Evolutionary conservation across 1,284 basidiomycete species (phyloP).

Genomic region (Heterobasidion occidentale): DNA sequence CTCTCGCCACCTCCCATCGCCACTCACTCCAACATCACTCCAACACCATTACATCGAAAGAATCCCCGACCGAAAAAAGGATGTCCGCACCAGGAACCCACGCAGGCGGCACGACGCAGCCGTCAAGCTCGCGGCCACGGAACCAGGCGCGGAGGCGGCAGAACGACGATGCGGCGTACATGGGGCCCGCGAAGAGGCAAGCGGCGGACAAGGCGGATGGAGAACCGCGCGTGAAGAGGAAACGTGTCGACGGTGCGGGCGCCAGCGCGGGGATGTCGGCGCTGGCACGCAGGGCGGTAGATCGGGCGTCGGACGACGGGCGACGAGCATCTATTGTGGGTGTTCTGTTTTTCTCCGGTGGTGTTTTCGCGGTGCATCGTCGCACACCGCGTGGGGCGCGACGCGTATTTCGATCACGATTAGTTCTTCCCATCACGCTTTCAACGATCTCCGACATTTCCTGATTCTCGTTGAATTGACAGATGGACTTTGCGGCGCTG

Average conservation of each 20-base stretch:
- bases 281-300: constrained; percentile 11
- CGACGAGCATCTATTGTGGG: not conserved
- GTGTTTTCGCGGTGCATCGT: too few relatives aligned
- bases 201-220: constrained; percentile 55
- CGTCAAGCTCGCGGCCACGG: constrained; percentile 40
- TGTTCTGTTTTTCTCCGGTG: not conserved
- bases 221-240: constrained; percentile 62
- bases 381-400: too few relatives aligned
- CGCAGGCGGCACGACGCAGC: constrained; percentile 20
- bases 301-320: constrained; percentile 15
- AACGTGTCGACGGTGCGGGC: constrained; percentile 42
- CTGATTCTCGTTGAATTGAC: constrained; percentile 2
- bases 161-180: constrained; percentile 58
- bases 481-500: constrained; percentile 69
- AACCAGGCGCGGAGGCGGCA: constrained; percentile 48
- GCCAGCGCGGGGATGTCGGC: constrained; percentile 13
- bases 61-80: too few relatives aligned
- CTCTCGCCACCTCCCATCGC: too few relatives aligned
- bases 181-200: constrained; percentile 53
- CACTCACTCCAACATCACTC: too few relatives aligned
- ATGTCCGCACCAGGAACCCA: too few relatives aligned
- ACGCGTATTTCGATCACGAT: too few relatives aligned
- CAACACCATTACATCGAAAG: too few relatives aligned
- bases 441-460: not conserved
- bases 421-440: not conserved